Evolutionary conservation across 2,329 filamentous ascomycete species (phyloP).

Genomic region (Elsinoe necatrix): DNA sequence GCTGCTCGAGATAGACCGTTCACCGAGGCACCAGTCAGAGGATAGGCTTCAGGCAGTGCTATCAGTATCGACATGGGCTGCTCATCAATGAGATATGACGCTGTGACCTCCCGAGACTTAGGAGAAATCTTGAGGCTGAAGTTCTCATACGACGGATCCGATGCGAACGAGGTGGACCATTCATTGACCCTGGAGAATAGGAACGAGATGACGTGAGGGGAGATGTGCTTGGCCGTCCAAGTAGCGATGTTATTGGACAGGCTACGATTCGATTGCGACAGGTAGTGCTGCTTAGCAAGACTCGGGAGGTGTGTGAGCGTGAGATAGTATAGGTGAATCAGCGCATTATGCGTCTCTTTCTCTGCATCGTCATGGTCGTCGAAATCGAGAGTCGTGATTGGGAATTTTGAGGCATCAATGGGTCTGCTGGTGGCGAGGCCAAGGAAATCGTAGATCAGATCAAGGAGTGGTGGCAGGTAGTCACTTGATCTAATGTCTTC

Average conservation of each 20-base stretch:
- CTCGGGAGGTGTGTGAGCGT: slow-evolving; percentile 67
- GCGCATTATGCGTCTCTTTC: slow-evolving; percentile 70
- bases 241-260: slow-evolving; percentile 69
- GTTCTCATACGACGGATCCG: slow-evolving; percentile 42
- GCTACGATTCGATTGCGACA: slow-evolving; percentile 68
- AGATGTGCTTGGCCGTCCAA: slow-evolving; percentile 80
- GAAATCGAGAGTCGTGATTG: slow-evolving; percentile 56
- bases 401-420: slow-evolving; percentile 60
- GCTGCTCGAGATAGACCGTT: slow-evolving; percentile 73
- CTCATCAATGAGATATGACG: slow-evolving; percentile 82
- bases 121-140: slow-evolving; percentile 63
- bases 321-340: slow-evolving; percentile 80
- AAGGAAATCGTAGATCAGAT: slow-evolving; percentile 76
- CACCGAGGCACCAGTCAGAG: slow-evolving; percentile 69
- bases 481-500: slow-evolving; percentile 68
- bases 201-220: slow-evolving; percentile 58
- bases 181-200: slow-evolving; percentile 58
- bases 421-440: slow-evolving; percentile 67
- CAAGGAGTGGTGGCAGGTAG: slow-evolving; percentile 59
- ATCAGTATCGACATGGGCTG: slow-evolving; percentile 76
- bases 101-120: slow-evolving; percentile 66
- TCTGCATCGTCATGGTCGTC: slow-evolving; percentile 52
- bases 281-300: slow-evolving; percentile 76
- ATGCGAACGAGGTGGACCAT: slow-evolving; percentile 48
- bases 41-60: slow-evolving; percentile 70